A percentile compares a stretch with the other conserved stretches of the same genome.
phyloP scores from a whole-genome alignment of 495 filamentous ascomycete genomes.

The Lasiosphaeriaceae sp. region DNA sequence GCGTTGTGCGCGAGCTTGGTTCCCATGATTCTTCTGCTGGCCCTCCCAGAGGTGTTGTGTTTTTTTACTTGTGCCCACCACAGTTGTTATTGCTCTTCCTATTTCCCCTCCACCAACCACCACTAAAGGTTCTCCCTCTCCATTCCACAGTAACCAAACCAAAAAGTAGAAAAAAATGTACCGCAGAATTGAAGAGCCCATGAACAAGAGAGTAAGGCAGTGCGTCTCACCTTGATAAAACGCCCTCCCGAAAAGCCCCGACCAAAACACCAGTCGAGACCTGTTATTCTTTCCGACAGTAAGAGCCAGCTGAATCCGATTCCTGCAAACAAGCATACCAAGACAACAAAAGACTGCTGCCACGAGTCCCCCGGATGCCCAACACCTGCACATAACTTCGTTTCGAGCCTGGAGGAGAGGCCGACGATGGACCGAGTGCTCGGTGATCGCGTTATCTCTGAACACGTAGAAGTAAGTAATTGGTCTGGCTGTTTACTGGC shows the following conservation, averaged over 20 bases:
- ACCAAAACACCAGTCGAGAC: background rate
- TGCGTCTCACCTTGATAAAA: background rate
- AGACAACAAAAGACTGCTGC: no score
- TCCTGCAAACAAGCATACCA: no score
- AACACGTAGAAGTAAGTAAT: slow-evolving; percentile 1
- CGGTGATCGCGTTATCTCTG: background rate
- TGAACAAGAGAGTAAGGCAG: background rate
- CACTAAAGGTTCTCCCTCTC: background rate
- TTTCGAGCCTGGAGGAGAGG: background rate
- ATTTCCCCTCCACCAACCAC: background rate
- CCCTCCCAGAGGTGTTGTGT: background rate
- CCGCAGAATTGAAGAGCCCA: background rate
- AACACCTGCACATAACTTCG: background rate
- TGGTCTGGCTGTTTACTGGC: background rate
- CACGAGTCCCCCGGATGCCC: no score
- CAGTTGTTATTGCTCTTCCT: background rate
- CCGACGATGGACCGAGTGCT: background rate
- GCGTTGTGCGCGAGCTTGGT: background rate
- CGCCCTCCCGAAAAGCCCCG: background rate
- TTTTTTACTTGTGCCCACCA: background rate
- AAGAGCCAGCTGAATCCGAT: no score
- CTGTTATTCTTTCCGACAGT: no score
- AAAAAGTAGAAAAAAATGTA: background rate
- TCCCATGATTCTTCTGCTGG: no score
- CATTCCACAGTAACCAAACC: background rate